These are phyloP conservation scores for Ogataea degrootiae DNA, from an alignment of 805 yeast genomes.

Conservation along the genomic window DNA sequence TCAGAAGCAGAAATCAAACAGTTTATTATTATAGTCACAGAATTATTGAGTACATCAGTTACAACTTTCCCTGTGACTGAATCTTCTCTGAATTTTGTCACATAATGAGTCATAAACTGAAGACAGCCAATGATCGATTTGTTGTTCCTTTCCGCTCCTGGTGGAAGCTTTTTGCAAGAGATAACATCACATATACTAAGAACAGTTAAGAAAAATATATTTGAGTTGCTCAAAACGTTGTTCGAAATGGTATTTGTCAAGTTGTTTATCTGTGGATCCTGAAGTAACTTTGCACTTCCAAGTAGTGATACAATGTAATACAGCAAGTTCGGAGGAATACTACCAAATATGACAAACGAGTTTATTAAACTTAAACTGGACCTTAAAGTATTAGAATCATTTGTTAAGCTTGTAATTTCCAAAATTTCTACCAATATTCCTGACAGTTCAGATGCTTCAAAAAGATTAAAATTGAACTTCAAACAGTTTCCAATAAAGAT, in stretches of 20 bases:
- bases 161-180: constrained; percentile 3
- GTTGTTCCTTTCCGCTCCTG: constrained; percentile 4
- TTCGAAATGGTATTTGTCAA: constrained; percentile 5
- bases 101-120: constrained; percentile 9
- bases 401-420: constrained; percentile 9
- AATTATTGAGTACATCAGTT: constrained; percentile 12
- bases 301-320: constrained; percentile 9
- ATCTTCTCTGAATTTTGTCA: constrained; percentile 8
- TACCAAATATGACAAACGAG: constrained; percentile 10
- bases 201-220: constrained; percentile 9
- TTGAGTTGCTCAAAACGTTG: constrained; percentile 11
- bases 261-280: constrained; percentile 5
- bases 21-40: constrained; percentile 12
- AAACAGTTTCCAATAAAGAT: constrained; percentile 17
- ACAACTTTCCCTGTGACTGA: constrained; percentile 10
- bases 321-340: constrained; percentile 11
- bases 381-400: constrained; percentile 8
- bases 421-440: constrained; percentile 8
- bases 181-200: constrained; percentile 17
- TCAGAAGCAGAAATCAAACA: constrained; percentile 10
- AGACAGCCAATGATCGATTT: constrained; percentile 18
- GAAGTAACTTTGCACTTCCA: constrained; percentile 12
- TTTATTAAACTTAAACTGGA: constrained; percentile 13
- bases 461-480: constrained; percentile 16
- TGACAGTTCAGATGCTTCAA: constrained; percentile 11